Percentiles rank a stretch among this genome's conserved stretches.
phyloP scores from a whole-genome alignment of 176 grass and related monocot genomes.

The Juncus inflexus region DNA sequence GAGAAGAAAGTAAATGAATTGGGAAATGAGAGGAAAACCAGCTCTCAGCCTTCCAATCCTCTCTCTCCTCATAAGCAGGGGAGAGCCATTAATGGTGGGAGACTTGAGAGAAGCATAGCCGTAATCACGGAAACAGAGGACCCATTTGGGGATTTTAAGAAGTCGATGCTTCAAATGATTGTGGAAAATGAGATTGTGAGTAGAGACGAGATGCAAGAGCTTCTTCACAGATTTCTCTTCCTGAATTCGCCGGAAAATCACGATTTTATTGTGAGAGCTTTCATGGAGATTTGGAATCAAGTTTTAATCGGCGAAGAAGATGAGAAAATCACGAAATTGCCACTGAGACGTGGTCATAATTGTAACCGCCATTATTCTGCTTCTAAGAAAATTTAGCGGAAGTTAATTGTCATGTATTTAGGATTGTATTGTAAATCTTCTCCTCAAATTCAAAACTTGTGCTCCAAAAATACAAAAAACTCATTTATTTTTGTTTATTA shows the following conservation, averaged over 20 bases:
- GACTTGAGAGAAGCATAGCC: slow-evolving; percentile 45
- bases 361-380: too few relatives aligned
- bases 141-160: slow-evolving; percentile 62
- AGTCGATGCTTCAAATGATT: slow-evolving; percentile 81
- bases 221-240: slow-evolving; percentile 64
- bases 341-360: neutral
- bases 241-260: slow-evolving; percentile 74
- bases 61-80: slow-evolving; percentile 2
- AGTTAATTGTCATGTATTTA: too few relatives aligned
- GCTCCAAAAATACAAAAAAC: too few relatives aligned
- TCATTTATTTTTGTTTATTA: too few relatives aligned
- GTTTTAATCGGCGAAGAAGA: slow-evolving; percentile 28
- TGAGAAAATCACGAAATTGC: neutral
- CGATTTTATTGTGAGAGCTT: slow-evolving; percentile 61
- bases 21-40: slow-evolving; percentile 28
- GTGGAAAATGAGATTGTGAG: slow-evolving; percentile 61
- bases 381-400: too few relatives aligned
- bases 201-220: slow-evolving; percentile 56
- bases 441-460: too few relatives aligned
- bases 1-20: slow-evolving; percentile 54
- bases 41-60: neutral
- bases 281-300: slow-evolving; percentile 73
- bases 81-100: slow-evolving; percentile 4
- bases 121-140: slow-evolving; percentile 69
- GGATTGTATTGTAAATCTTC: too few relatives aligned